phyloP scores from a whole-genome alignment of 2,329 filamentous ascomycete species.

The Penicillium verrucosum region DNA sequence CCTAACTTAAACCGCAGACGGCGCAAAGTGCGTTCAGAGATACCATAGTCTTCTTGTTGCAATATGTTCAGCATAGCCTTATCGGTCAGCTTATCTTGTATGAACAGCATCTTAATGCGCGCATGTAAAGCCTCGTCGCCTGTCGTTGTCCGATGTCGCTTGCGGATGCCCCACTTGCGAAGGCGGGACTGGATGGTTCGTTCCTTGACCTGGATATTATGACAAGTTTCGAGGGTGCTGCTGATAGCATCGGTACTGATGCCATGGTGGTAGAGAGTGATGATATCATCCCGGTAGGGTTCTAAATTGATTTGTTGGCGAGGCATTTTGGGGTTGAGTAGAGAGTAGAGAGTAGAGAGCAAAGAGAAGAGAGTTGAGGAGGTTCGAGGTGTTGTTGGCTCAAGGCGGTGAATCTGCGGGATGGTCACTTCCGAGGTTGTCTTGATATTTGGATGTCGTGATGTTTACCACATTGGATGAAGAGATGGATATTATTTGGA shows the following conservation, averaged over 20 bases:
- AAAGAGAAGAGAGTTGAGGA: not conserved
- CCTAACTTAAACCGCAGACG: constrained; percentile 26
- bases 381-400: not conserved
- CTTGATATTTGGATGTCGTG: not conserved
- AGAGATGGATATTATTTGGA: not conserved
- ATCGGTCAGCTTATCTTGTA: constrained; percentile 23
- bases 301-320: constrained; percentile 27
- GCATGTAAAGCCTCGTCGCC: constrained; percentile 23
- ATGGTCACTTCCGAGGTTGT: not conserved
- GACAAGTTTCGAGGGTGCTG: constrained; percentile 19
- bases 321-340: constrained; percentile 14
- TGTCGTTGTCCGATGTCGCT: constrained; percentile 25
- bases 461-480: not conserved
- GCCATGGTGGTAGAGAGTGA: constrained; percentile 21
- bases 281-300: constrained; percentile 24
- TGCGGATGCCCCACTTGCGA: constrained; percentile 27
- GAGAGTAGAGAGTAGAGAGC: not conserved
- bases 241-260: constrained; percentile 25
- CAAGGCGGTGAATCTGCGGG: constrained; percentile 19
- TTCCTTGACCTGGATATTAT: constrained; percentile 26
- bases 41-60: constrained; percentile 24
- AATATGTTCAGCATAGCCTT: constrained; percentile 26
- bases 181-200: constrained; percentile 26
- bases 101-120: constrained; percentile 22
- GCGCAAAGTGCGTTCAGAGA: constrained; percentile 24